Evolutionary conservation across 2,329 filamentous ascomycete genomes (phyloP).

Genomic region (Fusarium setosum): DNA sequence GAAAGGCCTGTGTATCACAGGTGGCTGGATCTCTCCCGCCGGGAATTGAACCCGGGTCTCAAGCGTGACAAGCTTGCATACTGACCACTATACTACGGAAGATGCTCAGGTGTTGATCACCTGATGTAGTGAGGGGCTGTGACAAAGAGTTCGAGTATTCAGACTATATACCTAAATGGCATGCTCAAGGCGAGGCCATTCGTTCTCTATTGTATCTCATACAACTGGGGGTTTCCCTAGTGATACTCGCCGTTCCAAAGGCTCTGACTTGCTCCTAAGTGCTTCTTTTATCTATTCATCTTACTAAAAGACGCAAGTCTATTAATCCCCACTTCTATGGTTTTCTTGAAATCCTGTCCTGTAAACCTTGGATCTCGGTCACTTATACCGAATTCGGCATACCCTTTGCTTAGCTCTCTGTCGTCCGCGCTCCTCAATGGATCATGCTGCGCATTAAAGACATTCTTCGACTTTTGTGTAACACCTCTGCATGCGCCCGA

Average conservation of each 20-base stretch:
- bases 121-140: constrained; percentile 4
- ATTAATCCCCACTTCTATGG: not conserved
- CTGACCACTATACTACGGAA: constrained; percentile 20
- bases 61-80: constrained; percentile 19
- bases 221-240: no score
- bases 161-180: not conserved
- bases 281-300: no score
- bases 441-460: not conserved
- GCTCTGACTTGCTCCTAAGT: no score
- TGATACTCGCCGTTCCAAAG: no score
- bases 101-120: constrained; percentile 7
- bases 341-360: not conserved
- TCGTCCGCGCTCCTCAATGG: not conserved
- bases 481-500: no score
- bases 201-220: no score
- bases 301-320: no score
- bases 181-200: no score
- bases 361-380: not conserved
- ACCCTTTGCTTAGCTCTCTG: not conserved
- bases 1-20: constrained; percentile 7
- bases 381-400: not conserved
- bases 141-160: not conserved
- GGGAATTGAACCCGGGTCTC: constrained; percentile 20
- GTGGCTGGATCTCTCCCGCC: constrained; percentile 17
- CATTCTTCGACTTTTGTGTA: no score